Evolutionary conservation across 495 filamentous ascomycete species (phyloP).

Genomic region (Penicillium cataractarum): DNA sequence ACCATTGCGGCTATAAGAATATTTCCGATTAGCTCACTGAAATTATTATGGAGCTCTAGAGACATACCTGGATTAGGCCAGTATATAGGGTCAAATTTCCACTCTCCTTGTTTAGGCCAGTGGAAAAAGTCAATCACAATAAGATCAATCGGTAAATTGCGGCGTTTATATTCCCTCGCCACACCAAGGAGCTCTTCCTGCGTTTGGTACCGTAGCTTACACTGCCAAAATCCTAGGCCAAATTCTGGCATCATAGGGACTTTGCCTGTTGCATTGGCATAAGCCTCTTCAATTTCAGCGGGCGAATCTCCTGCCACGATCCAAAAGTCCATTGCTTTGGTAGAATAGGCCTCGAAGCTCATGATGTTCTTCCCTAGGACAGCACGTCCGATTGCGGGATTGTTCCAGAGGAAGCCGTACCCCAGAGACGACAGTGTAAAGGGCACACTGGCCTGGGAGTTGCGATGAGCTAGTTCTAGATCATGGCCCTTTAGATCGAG

Average conservation of each 20-base stretch:
- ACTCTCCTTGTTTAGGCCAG: constrained; percentile 61
- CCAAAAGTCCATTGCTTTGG: constrained; percentile 59
- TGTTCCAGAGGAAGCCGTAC: constrained; percentile 64
- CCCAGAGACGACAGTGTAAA: constrained; percentile 57
- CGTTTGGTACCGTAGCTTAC: constrained; percentile 61
- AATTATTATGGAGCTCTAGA: neutral
- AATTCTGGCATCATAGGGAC: constrained; percentile 66
- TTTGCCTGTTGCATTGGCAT: constrained; percentile 52
- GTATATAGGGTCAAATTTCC: constrained; percentile 59
- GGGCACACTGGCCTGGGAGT: constrained; percentile 61
- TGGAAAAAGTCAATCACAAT: constrained; percentile 65
- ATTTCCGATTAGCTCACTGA: neutral
- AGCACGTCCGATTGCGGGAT: constrained; percentile 57
- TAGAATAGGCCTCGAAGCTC: constrained; percentile 60
- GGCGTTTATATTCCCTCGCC: constrained; percentile 54
- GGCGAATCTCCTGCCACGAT: constrained; percentile 57
- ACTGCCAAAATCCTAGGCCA: constrained; percentile 65
- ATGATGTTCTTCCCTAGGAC: constrained; percentile 59
- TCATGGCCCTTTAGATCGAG: constrained; percentile 59
- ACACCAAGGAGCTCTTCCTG: constrained; percentile 59
- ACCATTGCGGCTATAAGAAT: constrained; percentile 51
- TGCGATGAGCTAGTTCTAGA: constrained; percentile 62
- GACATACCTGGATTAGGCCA: constrained; percentile 57
- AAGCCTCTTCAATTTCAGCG: constrained; percentile 54
- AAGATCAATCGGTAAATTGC: constrained; percentile 55